Conservation (phyloP, 345 rosid genomes). For the Populus ilicifolia region DNA sequence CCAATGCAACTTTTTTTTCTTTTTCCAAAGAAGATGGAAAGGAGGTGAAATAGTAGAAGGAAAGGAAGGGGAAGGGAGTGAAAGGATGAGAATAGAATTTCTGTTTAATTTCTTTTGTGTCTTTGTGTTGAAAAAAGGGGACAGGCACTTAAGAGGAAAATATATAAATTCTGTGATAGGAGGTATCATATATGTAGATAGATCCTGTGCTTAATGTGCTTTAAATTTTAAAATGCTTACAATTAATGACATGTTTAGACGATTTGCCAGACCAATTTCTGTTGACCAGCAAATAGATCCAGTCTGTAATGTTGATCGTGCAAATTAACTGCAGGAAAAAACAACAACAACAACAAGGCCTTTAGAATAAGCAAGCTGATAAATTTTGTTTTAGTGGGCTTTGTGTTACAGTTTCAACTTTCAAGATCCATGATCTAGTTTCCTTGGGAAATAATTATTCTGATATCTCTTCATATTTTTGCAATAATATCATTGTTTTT, state of each 20-base stretch:
- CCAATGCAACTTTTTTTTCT: background rate
- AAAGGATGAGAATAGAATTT: too few relatives aligned
- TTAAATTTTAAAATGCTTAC: background rate
- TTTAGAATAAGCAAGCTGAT: background rate
- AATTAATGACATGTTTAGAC: background rate
- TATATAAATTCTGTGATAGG: background rate
- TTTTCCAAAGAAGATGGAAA: too few relatives aligned
- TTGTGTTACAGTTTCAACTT: background rate
- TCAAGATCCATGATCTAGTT: background rate
- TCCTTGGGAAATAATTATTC: background rate
- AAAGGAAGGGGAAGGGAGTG: background rate
- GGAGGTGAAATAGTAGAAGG: background rate
- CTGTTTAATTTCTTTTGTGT: background rate
- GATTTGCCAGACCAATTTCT: background rate
- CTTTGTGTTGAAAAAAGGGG: background rate
- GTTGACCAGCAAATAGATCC: background rate
- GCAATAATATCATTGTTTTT: background rate
- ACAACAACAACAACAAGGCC: background rate
- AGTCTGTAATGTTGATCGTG: background rate
- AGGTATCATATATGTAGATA: background rate
- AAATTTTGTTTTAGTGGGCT: background rate
- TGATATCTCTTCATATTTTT: background rate
- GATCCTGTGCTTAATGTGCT: background rate
- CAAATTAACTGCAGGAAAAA: background rate
- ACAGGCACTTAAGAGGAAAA: background rate